A percentile compares a stretch with the other conserved stretches of the same genome.
Evolutionary conservation across 257 asterid genomes (phyloP).

Genomic region (Eustoma russellianum): DNA sequence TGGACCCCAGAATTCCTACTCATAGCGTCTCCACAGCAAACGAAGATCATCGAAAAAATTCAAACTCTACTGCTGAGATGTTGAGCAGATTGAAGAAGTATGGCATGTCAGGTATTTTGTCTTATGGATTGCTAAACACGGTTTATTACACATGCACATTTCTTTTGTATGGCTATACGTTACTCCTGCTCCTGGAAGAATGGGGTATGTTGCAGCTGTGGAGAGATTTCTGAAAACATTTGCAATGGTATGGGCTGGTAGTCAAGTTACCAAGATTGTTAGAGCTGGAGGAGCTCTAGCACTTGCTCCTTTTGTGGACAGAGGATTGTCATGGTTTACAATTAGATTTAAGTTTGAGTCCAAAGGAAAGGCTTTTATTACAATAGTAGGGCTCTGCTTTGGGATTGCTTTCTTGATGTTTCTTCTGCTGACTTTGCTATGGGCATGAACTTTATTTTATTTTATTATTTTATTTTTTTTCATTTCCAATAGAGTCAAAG

Average conservation of each 20-base stretch:
- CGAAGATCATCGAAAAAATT: too few species aligned
- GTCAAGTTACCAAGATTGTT: conserved; percentile 88
- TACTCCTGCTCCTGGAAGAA: conserved; percentile 72
- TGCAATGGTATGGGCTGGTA: conserved; percentile 99
- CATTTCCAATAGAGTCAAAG: too few species aligned
- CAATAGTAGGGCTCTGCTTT: conserved; percentile 58
- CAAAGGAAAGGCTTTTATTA: conserved; percentile 63
- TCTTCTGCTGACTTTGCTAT: conserved; percentile 55
- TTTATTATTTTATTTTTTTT: background rate
- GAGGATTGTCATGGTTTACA: conserved; percentile 83
- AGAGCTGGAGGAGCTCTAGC: conserved; percentile 98
- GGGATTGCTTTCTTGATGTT: conserved; percentile 67
- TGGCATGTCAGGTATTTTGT: conserved; percentile 71
- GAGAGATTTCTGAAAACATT: conserved; percentile 76
- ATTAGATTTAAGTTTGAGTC: conserved; percentile 56
- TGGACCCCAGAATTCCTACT: too few species aligned
- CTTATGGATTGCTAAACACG: conserved; percentile 85
- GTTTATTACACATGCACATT: conserved; percentile 78
- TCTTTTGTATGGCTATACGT: conserved; percentile 89
- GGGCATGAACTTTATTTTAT: conserved; percentile 30
- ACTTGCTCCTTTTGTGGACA: conserved; percentile 78
- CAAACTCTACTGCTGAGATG: conserved; percentile 9
- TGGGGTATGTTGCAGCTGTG: conserved; percentile 79
- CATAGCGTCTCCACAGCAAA: too few species aligned
- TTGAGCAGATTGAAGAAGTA: conserved; percentile 64